Base-by-base conservation (phyloP, 352 stramenopile species). In the Blastocystis sp. region DNA sequence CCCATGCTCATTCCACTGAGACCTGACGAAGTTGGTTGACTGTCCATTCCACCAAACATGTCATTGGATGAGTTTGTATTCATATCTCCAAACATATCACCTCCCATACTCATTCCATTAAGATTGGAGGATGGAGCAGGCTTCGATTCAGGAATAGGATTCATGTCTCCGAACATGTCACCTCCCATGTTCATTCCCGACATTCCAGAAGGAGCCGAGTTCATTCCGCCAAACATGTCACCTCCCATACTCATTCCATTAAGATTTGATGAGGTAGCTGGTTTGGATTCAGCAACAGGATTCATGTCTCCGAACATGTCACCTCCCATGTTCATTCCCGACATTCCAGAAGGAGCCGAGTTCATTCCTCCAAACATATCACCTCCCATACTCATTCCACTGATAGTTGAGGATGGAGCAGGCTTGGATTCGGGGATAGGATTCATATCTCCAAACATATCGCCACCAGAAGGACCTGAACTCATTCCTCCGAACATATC, bases 361-460 rank as follows among this genome's bases (percentile, higher is more conserved):
- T 74, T 46, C 77, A 87, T 87, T 0, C 77, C 77, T 54, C 77
- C 52, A 57, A 87, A 87, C 77, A 75, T 75, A 75, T 87, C 77
- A 2, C 71, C 69, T 1, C 67, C 67, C 67, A 80, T 80, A 32
- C 14, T 57, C 67, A 80, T 80, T 58, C 67, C 67, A 57, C 67
- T 54, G 58, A 80, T 63, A 29, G 43, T 42, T n/a, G 16, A 63
- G 11, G 67, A 14, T n/a, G 37, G 6, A 27, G 35, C 43, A 37
- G 59, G 59, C 43, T 49, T 32, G 32, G 42, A 21, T 52, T 29
- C 2, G 0, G 73, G 73, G 0, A 51, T 86, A 46, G 14, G 46
- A 24, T 75, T 54, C 77, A 87, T 87, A 46, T 51, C 77, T 56
- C 77, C 77, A 75, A 87, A 87, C 77, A 87, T 75, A 58, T 87